Base-by-base conservation (phyloP, 176 grass and related monocot genomes). In the Juncus inflexus region DNA sequence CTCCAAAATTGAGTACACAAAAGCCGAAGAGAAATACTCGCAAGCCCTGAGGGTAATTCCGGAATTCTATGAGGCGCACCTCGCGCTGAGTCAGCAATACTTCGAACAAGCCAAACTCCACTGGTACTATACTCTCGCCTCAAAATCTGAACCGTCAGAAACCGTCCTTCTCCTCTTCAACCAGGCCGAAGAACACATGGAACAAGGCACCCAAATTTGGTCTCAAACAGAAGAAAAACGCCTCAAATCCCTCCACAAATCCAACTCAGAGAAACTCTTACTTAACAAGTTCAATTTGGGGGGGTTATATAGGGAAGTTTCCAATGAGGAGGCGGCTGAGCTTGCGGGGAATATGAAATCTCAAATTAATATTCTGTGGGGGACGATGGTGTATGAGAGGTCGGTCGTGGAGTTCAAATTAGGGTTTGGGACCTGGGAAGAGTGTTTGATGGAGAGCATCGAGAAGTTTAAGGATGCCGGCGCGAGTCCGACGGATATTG, bases 321-420 rank as follows among this genome's bases (percentile, higher is more conserved):
- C 84, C 4, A 19, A 60, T 6, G 78, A 87, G 43, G 81, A 87
- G 78, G 75, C 78, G 40, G 79, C 83, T 45, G 69, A 87, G 50
- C 81, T 81, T 40, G 71, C 78, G 60, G 61, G 74, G 37, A 82
- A 64, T 42, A 74, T 92, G 60, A 76, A 62, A 52, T 82, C 89
- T 49, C 89, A 87, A 53, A 74, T 92, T 69, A 84, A 87, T 55
- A 92, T 84, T 69, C 64, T 87, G 81, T 92, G 89, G 84, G 84
- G 77, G 49, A 82, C 84, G 35, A 84, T 92, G 55, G 74, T 92
- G 55, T 92, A 92, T 79, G 84, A 87, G 51, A 78, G 89, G 7
- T 92, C 89, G 3, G 9, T 92, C 12, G 66, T 92, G 52, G 89
- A 92, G 72, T 92, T 79, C 66, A 87, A 79, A 43, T 60, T 92